phyloP scores from a whole-genome alignment of 1,139 yeast species.

The Suhomyces wounanorum region DNA sequence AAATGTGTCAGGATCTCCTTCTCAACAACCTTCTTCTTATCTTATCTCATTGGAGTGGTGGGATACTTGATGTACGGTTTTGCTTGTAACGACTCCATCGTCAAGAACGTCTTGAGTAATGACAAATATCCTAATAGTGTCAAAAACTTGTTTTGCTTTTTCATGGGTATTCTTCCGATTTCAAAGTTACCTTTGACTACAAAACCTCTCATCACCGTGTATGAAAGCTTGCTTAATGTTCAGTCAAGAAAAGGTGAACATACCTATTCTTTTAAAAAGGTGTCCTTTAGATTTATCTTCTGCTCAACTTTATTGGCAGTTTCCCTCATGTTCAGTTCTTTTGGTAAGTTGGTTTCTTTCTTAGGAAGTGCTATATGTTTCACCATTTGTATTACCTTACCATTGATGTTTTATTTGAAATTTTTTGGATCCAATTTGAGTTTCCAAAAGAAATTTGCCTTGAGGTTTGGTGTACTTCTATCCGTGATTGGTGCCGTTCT shows the following conservation, averaged over 20 bases:
- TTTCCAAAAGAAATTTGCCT: conserved; percentile 33
- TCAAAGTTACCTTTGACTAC: conserved; percentile 45
- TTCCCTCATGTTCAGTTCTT: conserved; percentile 68
- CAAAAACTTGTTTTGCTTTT: conserved; percentile 31
- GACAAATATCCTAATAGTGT: conserved; percentile 35
- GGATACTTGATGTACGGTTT: conserved; percentile 48
- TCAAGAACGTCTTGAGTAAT: conserved; percentile 41
- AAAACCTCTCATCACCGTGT: conserved; percentile 44
- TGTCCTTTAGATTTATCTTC: conserved; percentile 27
- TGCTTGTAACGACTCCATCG: conserved; percentile 38
- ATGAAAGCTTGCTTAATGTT: conserved; percentile 26
- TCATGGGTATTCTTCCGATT: conserved; percentile 44
- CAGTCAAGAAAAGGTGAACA: neutral
- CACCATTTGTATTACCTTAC: conserved; percentile 76
- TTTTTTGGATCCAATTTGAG: conserved; percentile 54
- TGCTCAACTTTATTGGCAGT: conserved; percentile 39
- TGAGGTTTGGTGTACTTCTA: conserved; percentile 48
- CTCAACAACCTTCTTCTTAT: conserved; percentile 34
- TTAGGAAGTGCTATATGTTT: conserved; percentile 83
- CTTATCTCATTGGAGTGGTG: conserved; percentile 35
- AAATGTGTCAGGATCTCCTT: conserved; percentile 35
- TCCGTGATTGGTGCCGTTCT: conserved; percentile 50
- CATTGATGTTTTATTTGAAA: conserved; percentile 67
- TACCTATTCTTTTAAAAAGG: conserved; percentile 6
- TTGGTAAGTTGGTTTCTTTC: conserved; percentile 81